Percentiles rank a stretch among this genome's conserved stretches.
These are phyloP conservation scores for Ophiostoma perfectum DNA, from an alignment of 2,329 filamentous ascomycete species.

Conservation along the genomic window DNA sequence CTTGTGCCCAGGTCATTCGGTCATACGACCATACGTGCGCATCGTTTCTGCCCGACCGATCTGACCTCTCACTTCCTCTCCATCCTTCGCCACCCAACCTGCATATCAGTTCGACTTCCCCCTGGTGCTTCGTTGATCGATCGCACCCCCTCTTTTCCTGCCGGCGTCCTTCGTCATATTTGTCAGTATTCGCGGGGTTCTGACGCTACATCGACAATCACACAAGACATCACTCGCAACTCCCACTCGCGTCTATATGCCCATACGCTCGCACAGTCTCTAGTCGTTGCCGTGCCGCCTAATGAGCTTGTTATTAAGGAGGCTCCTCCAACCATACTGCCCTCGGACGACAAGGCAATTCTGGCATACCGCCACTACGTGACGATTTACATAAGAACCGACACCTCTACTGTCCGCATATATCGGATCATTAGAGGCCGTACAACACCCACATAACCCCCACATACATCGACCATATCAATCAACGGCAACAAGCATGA, in stretches of 20 bases:
- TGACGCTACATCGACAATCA: neutral
- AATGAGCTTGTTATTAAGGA: conserved; percentile 12
- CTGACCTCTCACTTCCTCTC: neutral
- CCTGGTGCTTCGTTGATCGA: neutral
- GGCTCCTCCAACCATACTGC: neutral
- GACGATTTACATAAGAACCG: neutral
- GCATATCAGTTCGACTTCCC: neutral
- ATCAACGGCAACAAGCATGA: neutral
- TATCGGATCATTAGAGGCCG: neutral
- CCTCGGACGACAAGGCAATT: neutral
- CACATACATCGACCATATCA: neutral
- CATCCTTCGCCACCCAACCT: neutral
- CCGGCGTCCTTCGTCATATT: neutral
- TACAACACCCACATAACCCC: neutral
- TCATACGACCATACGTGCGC: neutral
- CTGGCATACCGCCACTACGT: neutral
- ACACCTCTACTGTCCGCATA: too few relatives aligned
- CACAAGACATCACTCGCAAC: neutral
- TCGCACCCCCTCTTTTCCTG: neutral
- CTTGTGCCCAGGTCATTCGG: too few relatives aligned
- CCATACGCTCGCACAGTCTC: neutral
- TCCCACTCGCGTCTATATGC: neutral
- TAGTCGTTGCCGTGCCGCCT: conserved; percentile 11
- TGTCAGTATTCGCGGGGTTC: conserved; percentile 2
- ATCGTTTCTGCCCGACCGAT: neutral